A percentile compares a stretch with the other conserved stretches of the same genome.
These are phyloP conservation scores for Luffa acutangula DNA, from an alignment of 306 rosid genomes.

Conservation along the genomic window DNA sequence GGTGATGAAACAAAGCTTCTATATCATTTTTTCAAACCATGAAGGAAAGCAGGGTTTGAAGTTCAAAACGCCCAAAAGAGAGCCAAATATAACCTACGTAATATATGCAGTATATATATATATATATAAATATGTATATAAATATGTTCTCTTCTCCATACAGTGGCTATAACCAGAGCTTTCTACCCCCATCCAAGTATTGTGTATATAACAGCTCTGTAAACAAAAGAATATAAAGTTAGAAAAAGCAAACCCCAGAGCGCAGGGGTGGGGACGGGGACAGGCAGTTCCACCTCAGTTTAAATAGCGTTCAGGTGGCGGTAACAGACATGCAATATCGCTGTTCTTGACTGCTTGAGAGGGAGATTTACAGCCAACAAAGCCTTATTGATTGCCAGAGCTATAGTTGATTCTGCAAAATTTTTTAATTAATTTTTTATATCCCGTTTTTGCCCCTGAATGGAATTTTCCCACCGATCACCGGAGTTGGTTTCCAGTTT, in stretches of 20 bases:
- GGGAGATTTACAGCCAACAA: neutral
- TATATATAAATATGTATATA: too few species aligned
- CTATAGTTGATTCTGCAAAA: neutral
- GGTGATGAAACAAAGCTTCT: neutral
- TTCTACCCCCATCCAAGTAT: neutral
- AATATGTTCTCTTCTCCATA: neutral
- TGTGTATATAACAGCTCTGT: neutral
- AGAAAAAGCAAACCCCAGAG: neutral
- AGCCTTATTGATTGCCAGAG: neutral
- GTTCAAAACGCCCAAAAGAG: neutral
- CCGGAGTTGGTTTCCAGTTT: too few species aligned
- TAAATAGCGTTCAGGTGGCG: neutral
- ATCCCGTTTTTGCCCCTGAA: too few species aligned
- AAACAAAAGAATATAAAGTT: neutral
- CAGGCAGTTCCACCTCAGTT: neutral
- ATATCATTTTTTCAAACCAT: neutral
- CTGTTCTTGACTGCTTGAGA: neutral
- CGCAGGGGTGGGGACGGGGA: neutral
- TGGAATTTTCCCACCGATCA: too few species aligned
- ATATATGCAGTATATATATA: neutral
- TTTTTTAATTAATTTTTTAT: too few species aligned
- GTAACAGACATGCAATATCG: neutral
- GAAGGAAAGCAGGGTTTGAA: neutral
- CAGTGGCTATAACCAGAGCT: neutral
- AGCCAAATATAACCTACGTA: neutral